These are phyloP conservation scores for Saccharomycopsis sp. DNA, from an alignment of 805 yeast species.

Conservation along the genomic window DNA sequence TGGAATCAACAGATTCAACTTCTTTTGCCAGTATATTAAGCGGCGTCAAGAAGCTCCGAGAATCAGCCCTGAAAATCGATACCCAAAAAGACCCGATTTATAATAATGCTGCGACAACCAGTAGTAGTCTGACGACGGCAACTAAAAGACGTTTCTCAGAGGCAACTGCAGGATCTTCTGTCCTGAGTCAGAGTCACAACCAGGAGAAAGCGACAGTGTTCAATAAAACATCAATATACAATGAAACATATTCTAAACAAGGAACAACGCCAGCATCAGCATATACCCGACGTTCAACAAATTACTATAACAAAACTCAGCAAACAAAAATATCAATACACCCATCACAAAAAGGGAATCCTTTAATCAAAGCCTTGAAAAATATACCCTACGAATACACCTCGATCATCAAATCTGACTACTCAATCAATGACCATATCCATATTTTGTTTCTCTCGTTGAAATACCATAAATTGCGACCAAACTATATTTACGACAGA, in stretches of 20 bases:
- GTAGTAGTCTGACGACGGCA: slow-evolving; percentile 8
- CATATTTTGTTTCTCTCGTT: slow-evolving; percentile 58
- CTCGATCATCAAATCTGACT: slow-evolving; percentile 49
- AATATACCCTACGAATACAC: slow-evolving; percentile 48
- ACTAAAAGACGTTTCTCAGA: background rate
- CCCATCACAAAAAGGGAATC: slow-evolving; percentile 67
- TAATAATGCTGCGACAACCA: too few species aligned
- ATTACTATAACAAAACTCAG: background rate
- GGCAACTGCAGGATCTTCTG: background rate
- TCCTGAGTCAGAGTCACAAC: background rate
- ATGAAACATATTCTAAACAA: slow-evolving; percentile 7
- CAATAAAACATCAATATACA: slow-evolving; percentile 17
- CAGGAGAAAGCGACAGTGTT: slow-evolving; percentile 8
- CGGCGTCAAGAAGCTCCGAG: slow-evolving; percentile 57
- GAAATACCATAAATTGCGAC: slow-evolving; percentile 69
- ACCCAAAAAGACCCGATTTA: slow-evolving; percentile 4
- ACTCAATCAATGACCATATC: slow-evolving; percentile 50
- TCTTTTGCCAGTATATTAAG: slow-evolving; percentile 68
- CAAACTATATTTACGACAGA: slow-evolving; percentile 63
- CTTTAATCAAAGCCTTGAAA: slow-evolving; percentile 50
- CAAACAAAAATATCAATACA: slow-evolving; percentile 33
- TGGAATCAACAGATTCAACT: slow-evolving; percentile 41
- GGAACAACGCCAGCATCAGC: slow-evolving; percentile 23
- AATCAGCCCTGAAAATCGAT: slow-evolving; percentile 28
- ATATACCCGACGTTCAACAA: slow-evolving; percentile 19